These are phyloP conservation scores for Grigorovia transvaalensis DNA, from an alignment of 805 yeast genomes.

Conservation along the genomic window DNA sequence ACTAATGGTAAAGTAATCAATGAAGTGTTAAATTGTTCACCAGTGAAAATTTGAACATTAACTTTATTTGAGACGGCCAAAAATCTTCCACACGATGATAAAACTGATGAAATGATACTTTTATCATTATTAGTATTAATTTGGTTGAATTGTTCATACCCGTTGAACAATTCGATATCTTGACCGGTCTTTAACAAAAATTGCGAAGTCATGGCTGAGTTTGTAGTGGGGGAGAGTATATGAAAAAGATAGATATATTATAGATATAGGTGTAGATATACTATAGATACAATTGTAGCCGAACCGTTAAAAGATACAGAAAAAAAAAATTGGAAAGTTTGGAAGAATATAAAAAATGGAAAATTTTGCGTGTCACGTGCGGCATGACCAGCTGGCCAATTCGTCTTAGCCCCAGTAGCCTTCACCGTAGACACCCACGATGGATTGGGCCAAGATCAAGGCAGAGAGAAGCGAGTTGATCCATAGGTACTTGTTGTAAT, in stretches of 20 bases:
- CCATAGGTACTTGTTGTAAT: neutral
- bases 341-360: neutral
- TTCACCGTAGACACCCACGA: conserved; percentile 28
- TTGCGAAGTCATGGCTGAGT: conserved; percentile 25
- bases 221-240: neutral
- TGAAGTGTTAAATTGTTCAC: conserved; percentile 18
- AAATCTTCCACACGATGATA: conserved; percentile 29
- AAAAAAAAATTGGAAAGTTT: too few relatives aligned
- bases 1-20: conserved; percentile 29
- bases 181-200: conserved; percentile 27
- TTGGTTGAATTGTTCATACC: conserved; percentile 25
- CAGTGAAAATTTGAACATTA: conserved; percentile 20
- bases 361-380: neutral
- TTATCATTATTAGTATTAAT: conserved; percentile 16
- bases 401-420: conserved; percentile 14
- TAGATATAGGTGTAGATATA: neutral
- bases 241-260: neutral
- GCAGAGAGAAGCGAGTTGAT: conserved; percentile 8
- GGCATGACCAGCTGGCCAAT: neutral
- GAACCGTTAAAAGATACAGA: neutral
- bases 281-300: neutral
- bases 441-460: conserved; percentile 21
- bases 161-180: conserved; percentile 27
- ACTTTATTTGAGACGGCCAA: conserved; percentile 24
- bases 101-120: conserved; percentile 18